These are phyloP conservation scores for Phytophthora uliginosa DNA, from an alignment of 352 stramenopile genomes.

Conservation along the genomic window DNA sequence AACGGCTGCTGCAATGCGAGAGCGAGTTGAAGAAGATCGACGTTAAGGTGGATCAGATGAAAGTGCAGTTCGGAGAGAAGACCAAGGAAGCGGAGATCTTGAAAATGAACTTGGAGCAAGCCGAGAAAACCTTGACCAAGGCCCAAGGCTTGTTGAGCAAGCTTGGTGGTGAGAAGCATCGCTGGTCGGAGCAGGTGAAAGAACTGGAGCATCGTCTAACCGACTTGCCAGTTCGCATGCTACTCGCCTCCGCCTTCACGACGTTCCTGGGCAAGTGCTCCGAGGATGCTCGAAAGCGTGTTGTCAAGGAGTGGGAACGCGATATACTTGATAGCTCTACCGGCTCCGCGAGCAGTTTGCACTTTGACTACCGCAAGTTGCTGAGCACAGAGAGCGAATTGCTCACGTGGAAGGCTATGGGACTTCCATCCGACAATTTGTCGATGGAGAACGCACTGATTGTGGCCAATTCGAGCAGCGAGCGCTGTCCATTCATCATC, in stretches of 20 bases:
- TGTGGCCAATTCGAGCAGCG: constrained; percentile 75
- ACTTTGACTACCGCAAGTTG: constrained; percentile 90
- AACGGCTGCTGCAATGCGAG: constrained; percentile 92
- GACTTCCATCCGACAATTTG: constrained; percentile 93
- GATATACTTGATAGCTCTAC: constrained; percentile 59
- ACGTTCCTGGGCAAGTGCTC: constrained; percentile 95
- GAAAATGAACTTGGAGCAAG: constrained; percentile 85
- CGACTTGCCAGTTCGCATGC: constrained; percentile 91
- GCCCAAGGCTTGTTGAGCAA: constrained; percentile 92
- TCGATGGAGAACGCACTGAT: constrained; percentile 97
- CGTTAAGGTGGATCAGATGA: constrained; percentile 89
- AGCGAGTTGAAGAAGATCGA: constrained; percentile 94
- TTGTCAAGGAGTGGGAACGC: constrained; percentile 87
- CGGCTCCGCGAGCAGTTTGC: constrained; percentile 32
- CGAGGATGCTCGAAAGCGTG: constrained; percentile 84
- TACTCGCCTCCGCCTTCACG: constrained; percentile 94
- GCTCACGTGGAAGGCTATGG: constrained; percentile 95
- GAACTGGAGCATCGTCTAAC: constrained; percentile 82
- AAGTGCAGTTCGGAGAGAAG: constrained; percentile 93
- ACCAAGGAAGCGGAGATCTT: constrained; percentile 95
- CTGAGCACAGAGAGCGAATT: constrained; percentile 94
- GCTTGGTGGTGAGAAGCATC: constrained; percentile 92
- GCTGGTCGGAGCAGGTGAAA: constrained; percentile 93
- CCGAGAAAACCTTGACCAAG: constrained; percentile 93
- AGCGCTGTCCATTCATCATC: constrained; percentile 95